Conservation (phyloP, 2,329 filamentous ascomycete genomes). For the Aspergillus fumigatus region DNA sequence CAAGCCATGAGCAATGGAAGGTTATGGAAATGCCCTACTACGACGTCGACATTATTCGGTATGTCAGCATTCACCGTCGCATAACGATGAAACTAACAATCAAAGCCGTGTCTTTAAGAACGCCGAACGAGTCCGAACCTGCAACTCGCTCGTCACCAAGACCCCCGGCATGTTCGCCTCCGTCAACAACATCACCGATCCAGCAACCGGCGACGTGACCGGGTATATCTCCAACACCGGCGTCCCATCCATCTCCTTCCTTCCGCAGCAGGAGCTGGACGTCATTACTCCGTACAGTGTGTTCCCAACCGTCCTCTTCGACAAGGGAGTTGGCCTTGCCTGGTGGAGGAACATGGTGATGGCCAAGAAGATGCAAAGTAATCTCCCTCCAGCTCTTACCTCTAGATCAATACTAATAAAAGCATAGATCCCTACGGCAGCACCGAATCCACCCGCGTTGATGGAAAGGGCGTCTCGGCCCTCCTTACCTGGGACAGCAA, state of each 20-base stretch:
- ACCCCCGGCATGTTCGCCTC: constrained; percentile 41
- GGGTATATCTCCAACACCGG: constrained; percentile 42
- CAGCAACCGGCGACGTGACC: constrained; percentile 32
- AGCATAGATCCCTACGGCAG: constrained; percentile 33
- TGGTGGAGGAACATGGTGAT: constrained; percentile 44
- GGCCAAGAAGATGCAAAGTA: constrained; percentile 35
- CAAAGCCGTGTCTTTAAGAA: neutral
- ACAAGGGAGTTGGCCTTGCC: constrained; percentile 37
- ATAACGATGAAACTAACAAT: neutral
- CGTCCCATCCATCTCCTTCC: constrained; percentile 38
- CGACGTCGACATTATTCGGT: constrained; percentile 38
- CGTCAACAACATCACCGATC: constrained; percentile 41
- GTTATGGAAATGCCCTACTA: constrained; percentile 42
- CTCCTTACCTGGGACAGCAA: constrained; percentile 45
- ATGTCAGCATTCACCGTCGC: constrained; percentile 2
- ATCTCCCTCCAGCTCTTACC: neutral
- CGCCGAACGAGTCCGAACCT: neutral
- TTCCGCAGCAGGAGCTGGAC: constrained; percentile 39
- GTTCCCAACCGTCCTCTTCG: constrained; percentile 37
- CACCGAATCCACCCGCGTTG: constrained; percentile 39
- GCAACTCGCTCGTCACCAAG: constrained; percentile 26
- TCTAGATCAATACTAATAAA: neutral
- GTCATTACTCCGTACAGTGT: constrained; percentile 41
- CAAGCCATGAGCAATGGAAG: constrained; percentile 42
- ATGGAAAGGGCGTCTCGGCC: constrained; percentile 37